phyloP scores from a whole-genome alignment of 306 rosid genomes.

The Rubus idaeus region DNA sequence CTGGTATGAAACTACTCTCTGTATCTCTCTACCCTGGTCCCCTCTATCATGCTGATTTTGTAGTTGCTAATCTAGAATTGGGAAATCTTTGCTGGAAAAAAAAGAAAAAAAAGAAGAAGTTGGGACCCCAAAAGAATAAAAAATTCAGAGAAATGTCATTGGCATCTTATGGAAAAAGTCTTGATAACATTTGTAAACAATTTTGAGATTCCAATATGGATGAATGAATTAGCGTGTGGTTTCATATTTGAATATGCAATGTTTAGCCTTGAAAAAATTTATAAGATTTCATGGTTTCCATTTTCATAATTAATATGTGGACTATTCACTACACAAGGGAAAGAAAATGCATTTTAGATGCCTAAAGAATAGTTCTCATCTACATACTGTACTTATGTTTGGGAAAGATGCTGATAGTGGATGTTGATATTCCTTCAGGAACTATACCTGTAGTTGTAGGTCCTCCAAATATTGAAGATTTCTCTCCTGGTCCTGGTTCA shows the following conservation, averaged over 20 bases:
- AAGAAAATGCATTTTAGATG: not conserved
- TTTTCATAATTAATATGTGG: not conserved
- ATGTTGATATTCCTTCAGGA: constrained; percentile 51
- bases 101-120: too few relatives aligned
- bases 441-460: constrained; percentile 90
- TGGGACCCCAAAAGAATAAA: not conserved
- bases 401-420: constrained; percentile 1
- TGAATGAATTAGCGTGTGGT: not conserved
- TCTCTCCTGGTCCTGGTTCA: constrained; percentile 73
- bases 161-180: not conserved
- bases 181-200: not conserved
- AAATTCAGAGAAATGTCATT: not conserved
- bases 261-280: not conserved
- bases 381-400: not conserved
- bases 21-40: not conserved
- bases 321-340: not conserved
- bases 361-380: not conserved
- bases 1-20: constrained; percentile 61
- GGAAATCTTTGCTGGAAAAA: not conserved
- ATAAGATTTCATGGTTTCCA: not conserved
- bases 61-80: not conserved
- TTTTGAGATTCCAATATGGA: not conserved
- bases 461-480: constrained; percentile 90
- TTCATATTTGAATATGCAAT: not conserved
- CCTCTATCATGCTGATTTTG: constrained; percentile 9